phyloP scores from a whole-genome alignment of 495 filamentous ascomycete species.

The Lasiosphaeria ovina region DNA sequence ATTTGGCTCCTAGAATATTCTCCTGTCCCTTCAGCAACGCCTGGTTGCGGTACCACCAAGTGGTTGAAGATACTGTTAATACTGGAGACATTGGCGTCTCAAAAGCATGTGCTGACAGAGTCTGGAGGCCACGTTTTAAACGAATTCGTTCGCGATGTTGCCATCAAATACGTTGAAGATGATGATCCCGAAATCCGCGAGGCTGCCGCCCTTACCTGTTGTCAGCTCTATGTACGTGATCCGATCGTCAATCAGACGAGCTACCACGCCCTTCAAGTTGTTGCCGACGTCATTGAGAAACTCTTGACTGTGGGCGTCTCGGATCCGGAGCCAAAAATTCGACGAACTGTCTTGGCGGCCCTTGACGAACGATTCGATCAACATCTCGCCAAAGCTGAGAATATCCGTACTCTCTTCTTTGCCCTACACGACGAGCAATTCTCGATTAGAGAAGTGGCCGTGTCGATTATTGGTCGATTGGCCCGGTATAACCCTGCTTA shows the following conservation, averaged over 20 bases:
- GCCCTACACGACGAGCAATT: conserved; percentile 96
- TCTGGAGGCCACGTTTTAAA: conserved; percentile 79
- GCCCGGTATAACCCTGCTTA: conserved; percentile 92
- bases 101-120: conserved; percentile 19
- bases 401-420: conserved; percentile 90
- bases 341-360: conserved; percentile 80
- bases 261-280: conserved; percentile 91
- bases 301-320: conserved; percentile 91
- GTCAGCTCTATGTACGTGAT: conserved; percentile 92
- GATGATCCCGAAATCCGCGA: conserved; percentile 92
- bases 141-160: conserved; percentile 97
- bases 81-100: background rate
- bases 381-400: conserved; percentile 91
- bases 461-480: conserved; percentile 91
- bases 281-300: conserved; percentile 95
- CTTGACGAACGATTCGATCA: conserved; percentile 92
- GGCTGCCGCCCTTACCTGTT: conserved; percentile 93
- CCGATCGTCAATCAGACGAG: conserved; percentile 98
- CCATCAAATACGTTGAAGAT: conserved; percentile 95
- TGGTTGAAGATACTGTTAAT: conserved; percentile 5
- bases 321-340: conserved; percentile 84
- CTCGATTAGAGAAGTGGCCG: conserved; percentile 86
- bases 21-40: conserved; percentile 1
- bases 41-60: conserved; percentile 2
- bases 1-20: conserved; percentile 17